A percentile compares a stretch with the other conserved stretches of the same genome.
These are phyloP conservation scores for Salix exigua DNA, from an alignment of 345 rosid genomes.

Conservation along the genomic window DNA sequence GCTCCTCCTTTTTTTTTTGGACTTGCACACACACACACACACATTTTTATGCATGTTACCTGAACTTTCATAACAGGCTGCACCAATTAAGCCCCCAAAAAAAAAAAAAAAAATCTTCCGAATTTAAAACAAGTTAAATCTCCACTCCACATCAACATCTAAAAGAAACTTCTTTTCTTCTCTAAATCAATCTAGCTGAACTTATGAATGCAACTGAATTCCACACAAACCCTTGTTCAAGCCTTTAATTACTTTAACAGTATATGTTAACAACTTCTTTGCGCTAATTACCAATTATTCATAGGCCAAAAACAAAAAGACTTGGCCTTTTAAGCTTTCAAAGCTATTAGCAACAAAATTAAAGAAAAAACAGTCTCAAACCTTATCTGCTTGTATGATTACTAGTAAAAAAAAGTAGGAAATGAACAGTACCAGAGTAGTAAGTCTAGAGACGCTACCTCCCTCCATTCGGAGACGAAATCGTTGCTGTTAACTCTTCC, in stretches of 20 bases:
- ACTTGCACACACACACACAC: background rate
- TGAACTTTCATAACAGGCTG: background rate
- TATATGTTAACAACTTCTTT: background rate
- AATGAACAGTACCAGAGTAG: conserved; percentile 77
- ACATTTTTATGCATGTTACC: background rate
- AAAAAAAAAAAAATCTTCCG: background rate
- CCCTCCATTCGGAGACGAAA: conserved; percentile 98
- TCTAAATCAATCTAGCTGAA: background rate
- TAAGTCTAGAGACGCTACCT: conserved; percentile 96
- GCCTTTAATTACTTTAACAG: background rate
- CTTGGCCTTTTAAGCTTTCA: background rate
- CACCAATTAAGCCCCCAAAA: background rate
- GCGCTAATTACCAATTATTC: background rate
- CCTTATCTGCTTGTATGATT: conserved; percentile 17
- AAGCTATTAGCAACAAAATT: background rate
- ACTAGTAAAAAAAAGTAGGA: conserved; percentile 36
- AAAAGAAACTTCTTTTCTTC: background rate
- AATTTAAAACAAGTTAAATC: background rate
- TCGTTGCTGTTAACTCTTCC: conserved; percentile 55
- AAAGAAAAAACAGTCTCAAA: conserved; percentile 3
- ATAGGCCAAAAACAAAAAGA: background rate
- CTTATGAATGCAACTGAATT: background rate
- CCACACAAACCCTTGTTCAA: conserved; percentile 10
- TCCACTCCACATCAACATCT: background rate
- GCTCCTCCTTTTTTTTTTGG: too few species aligned